Evolutionary conservation across 306 rosid genomes (phyloP), one percentile per base, ranked within the genome.

Genomic region (Glycine soja): DNA sequence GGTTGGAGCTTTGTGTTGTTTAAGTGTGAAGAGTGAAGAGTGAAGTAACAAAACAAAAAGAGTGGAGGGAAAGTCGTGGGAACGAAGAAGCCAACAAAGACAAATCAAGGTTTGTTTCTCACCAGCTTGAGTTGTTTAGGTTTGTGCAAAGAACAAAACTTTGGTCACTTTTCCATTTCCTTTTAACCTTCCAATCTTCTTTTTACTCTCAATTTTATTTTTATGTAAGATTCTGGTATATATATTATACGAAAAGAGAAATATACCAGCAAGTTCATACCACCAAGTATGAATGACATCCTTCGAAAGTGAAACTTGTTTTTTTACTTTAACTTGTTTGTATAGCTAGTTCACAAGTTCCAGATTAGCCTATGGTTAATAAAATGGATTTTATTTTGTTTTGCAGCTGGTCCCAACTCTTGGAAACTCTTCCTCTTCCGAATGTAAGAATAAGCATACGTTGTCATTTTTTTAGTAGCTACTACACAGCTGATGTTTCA

Each of bases 391-490:
- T 74, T 78, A 52, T 74, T 77, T 88, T 88, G 72, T 85, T 86
- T 88, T 87, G 92, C 94, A 93, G 99, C 87, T 95, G 98, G 97
- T 91, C 99, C 62, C 99, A 95, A 81, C 86, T 91, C 74, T 88
- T 95, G 96, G 99, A 95, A 87, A 72, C 92, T 83, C 98, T 95
- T 89, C 96, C 96, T 91, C 97, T 95, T 84, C 91, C 98, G 79
- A 95, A 95, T 87, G 99, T 95, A 93, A 86, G 98, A 65, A 78
- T 78, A 24, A 46, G 30, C 70, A 30, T 64, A 42, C 75, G 59
- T 80, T 86, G 63, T 34, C 70, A 77, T 73, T 74, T 83, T 77
- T 57, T 47, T 40, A 63, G 45, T 40, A 46, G 40, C 68, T 74
- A 77, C 70, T 71, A 12, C 18, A 75, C 24, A 47, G 78, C 53